phyloP scores from a whole-genome alignment of 1,139 yeast species.

The Martiniozyma asiatica region DNA sequence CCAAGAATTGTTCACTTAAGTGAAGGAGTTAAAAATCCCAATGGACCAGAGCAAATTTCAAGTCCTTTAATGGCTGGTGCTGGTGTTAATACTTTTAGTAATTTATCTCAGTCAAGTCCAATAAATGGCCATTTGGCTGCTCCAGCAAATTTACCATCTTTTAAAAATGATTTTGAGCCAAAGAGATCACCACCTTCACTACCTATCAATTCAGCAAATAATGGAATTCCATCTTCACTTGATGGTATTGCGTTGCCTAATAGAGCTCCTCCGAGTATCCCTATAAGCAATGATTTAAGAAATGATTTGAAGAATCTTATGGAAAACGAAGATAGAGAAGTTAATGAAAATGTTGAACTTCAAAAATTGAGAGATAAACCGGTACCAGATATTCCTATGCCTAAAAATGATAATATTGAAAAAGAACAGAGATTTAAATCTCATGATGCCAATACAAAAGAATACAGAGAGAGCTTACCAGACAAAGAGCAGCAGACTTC shows the following conservation, averaged over 20 bases:
- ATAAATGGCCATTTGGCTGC: too few species aligned
- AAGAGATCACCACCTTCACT: conserved; percentile 8
- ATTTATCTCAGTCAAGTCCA: conserved; percentile 2
- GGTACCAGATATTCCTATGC: too few species aligned
- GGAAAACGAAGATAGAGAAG: conserved; percentile 7
- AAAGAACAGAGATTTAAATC: too few species aligned
- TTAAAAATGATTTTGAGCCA: conserved; percentile 6
- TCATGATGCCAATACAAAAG: too few species aligned
- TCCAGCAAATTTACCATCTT: too few species aligned
- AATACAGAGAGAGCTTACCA: not conserved
- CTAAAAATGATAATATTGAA: too few species aligned
- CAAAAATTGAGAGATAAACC: not conserved
- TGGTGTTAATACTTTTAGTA: not conserved
- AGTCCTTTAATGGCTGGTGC: conserved; percentile 11
- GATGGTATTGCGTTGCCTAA: not conserved
- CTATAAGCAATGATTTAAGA: not conserved
- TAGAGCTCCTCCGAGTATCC: not conserved
- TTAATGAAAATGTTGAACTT: conserved; percentile 1
- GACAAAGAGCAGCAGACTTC: not conserved
- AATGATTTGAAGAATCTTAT: conserved; percentile 4
- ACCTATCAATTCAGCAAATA: conserved; percentile 1
- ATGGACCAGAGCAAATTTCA: conserved; percentile 13
- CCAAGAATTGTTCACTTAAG: conserved; percentile 15
- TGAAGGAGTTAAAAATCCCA: conserved; percentile 13
- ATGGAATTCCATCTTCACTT: conserved; percentile 2